Evolutionary conservation across 805 yeast species (phyloP), one percentile per base, ranked within the genome.

Genomic region (Maudiozyma turicensis): DNA sequence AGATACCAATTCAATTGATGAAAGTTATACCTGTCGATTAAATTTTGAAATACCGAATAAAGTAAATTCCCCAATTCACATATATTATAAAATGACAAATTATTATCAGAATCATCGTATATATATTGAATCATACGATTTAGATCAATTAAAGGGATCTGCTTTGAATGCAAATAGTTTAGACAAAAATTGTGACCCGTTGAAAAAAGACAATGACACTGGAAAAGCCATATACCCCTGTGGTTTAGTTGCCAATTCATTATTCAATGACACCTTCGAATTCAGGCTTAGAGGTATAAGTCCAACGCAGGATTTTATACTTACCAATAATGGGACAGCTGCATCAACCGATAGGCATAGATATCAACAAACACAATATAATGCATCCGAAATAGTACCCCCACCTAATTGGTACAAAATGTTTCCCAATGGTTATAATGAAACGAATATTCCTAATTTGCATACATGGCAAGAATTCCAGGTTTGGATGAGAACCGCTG

Each of bases 61-160:
- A 48, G 72, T 91, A 64, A 73, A 79, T 35, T 77, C 82, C 1
- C 88, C 96, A 5, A 64, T 89, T 6, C 88, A 74, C 63, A 61
- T 88, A 54, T 93, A 87, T 69, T 91, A 91, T 70, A 80, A 82
- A 55, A 72, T 91, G 60, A 89, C 97, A 33, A 88, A 88, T 63
- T 93, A 89, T 66, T 89, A 77, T 66, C 98, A 93, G 65, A 91
- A 93, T 66, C 98, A 91, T 70, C 79, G 99, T 52, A 86, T 93
- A 53, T 93, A 89, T 63, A 96, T 91, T 34, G 82, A 81, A 54
- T 84, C 95, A 9, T 85, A 76, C 65, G 95, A 89, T 64, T 77
- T 84, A 65, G 72, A 76, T 40, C 99, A 91, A 68, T 64, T 91
- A 46, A 78, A 80, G 51, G 99, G 99, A 3, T 64, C 76, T 30